A percentile compares a stretch with the other conserved stretches of the same genome.
phyloP scores from a whole-genome alignment of 176 grass and related monocot genomes.

The Oryza glumipatula region DNA sequence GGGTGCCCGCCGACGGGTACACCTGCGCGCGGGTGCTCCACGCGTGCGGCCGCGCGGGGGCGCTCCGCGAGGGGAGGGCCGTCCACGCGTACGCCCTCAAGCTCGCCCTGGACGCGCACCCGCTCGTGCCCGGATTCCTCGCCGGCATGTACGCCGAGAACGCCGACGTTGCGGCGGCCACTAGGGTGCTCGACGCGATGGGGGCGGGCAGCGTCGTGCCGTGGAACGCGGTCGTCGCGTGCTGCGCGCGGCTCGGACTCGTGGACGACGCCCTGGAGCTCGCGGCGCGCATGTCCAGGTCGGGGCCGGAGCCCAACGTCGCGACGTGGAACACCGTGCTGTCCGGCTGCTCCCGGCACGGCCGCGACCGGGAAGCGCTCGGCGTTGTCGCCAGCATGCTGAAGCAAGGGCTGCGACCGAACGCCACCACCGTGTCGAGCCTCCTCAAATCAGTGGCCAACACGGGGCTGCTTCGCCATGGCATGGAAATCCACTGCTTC shows the following conservation, averaged over 20 bases:
- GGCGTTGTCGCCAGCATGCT: conserved; percentile 48
- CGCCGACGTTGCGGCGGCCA: conserved; percentile 50
- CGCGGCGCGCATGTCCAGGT: conserved; percentile 49
- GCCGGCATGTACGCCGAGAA: conserved; percentile 90
- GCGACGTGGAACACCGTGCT: conserved; percentile 80
- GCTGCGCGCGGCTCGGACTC: conserved; percentile 72
- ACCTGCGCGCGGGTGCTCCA: conserved; percentile 69
- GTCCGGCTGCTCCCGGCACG: conserved; percentile 67
- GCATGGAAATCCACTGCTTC: conserved; percentile 67
- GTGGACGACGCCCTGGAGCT: conserved; percentile 72
- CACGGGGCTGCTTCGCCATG: conserved; percentile 45
- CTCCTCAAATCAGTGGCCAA: conserved; percentile 66
- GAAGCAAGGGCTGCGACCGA: conserved; percentile 47
- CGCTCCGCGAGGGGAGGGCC: conserved; percentile 49
- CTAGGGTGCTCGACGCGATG: conserved; percentile 52
- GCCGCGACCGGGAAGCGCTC: conserved; percentile 51
- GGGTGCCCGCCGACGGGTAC: conserved; percentile 65
- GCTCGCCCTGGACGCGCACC: conserved; percentile 35
- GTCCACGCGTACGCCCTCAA: conserved; percentile 63
- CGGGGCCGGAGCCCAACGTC: conserved; percentile 54
- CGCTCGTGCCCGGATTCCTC: conserved; percentile 74
- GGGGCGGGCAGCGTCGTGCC: conserved; percentile 43
- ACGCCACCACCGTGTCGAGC: conserved; percentile 61
- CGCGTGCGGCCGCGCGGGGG: conserved; percentile 62
- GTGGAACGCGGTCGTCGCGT: conserved; percentile 84